phyloP scores from a whole-genome alignment of 257 asterid genomes.

The Fraxinus americana region DNA sequence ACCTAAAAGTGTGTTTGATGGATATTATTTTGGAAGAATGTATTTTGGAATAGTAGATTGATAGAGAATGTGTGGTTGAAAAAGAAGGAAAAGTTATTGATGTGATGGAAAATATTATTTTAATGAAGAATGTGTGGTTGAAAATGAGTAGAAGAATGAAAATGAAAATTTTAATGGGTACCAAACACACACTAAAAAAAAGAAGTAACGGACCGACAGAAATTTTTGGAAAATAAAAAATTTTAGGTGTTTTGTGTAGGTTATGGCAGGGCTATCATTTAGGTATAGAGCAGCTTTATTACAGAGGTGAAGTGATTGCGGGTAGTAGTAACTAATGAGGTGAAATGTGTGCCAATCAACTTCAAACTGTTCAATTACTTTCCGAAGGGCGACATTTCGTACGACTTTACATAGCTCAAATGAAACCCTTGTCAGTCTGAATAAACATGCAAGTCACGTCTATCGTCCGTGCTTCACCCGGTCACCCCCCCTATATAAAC shows the following conservation, averaged over 20 bases:
- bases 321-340: neutral
- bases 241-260: neutral
- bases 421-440: neutral
- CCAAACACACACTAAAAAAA: too few species aligned
- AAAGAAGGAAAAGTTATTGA: too few species aligned
- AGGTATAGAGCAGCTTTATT: neutral
- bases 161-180: too few species aligned
- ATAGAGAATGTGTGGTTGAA: too few species aligned
- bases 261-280: neutral
- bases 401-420: neutral
- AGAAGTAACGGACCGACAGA: too few species aligned
- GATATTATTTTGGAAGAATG: too few species aligned
- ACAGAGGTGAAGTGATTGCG: neutral
- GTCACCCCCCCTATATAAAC: too few species aligned
- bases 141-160: too few species aligned
- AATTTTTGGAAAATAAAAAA: neutral
- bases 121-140: too few species aligned
- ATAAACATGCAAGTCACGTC: neutral
- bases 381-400: neutral
- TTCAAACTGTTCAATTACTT: neutral
- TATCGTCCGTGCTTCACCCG: neutral
- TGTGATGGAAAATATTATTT: too few species aligned
- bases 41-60: too few species aligned
- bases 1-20: too few species aligned
- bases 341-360: conserved; percentile 35